phyloP scores from a whole-genome alignment of 305 asterid species.

The Fraxinus latifolia region DNA sequence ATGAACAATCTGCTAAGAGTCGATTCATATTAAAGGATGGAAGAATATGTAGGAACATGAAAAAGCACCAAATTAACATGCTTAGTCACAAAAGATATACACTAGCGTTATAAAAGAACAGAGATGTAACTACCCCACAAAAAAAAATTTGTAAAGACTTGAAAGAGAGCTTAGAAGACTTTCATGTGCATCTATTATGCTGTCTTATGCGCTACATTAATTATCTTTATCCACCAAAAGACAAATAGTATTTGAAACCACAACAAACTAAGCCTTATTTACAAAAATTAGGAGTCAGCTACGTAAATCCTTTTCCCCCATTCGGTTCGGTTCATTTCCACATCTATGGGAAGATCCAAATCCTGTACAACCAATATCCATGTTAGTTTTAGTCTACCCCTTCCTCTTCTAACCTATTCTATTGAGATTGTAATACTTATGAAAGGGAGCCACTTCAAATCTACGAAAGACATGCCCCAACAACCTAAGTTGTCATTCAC shows the following conservation, averaged over 20 bases:
- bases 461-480: background rate
- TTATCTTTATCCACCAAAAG: conserved; percentile 1
- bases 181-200: background rate
- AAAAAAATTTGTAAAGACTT: background rate
- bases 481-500: background rate
- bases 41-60: background rate
- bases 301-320: background rate
- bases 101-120: background rate
- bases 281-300: background rate
- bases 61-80: background rate
- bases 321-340: background rate
- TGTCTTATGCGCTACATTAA: background rate
- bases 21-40: background rate
- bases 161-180: conserved; percentile 12
- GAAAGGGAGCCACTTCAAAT: background rate
- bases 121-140: background rate
- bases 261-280: background rate
- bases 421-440: background rate
- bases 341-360: background rate
- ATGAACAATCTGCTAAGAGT: conserved; percentile 37
- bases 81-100: conserved; percentile 1
- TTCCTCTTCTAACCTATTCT: background rate
- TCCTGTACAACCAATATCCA: background rate
- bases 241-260: background rate
- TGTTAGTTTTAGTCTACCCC: background rate